These are phyloP conservation scores for Hyaloscypha finlandica DNA, from an alignment of 495 filamentous ascomycete genomes.

Conservation along the genomic window DNA sequence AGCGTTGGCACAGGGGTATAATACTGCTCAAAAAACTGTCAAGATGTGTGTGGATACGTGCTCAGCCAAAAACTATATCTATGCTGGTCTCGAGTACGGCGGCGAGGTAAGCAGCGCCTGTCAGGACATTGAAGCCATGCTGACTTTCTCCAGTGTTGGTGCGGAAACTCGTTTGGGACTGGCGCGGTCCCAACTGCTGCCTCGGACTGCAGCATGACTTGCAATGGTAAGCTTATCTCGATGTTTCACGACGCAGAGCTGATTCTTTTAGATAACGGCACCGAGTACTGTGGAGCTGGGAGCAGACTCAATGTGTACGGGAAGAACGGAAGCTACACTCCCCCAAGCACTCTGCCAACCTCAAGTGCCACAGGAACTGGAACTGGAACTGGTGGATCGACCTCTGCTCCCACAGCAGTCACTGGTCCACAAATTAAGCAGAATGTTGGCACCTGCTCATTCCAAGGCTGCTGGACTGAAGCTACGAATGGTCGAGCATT, in stretches of 20 bases:
- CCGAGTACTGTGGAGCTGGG: slow-evolving; percentile 30
- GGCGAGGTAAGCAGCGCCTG: background rate
- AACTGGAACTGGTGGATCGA: slow-evolving; percentile 4
- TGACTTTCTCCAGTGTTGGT: slow-evolving; percentile 23
- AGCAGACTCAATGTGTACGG: slow-evolving; percentile 25
- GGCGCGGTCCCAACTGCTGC: slow-evolving; percentile 27
- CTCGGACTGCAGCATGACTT: slow-evolving; percentile 34
- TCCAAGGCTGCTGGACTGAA: slow-evolving; percentile 12
- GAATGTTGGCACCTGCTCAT: slow-evolving; percentile 6
- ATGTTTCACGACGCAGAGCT: background rate
- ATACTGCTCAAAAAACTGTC: slow-evolving; percentile 17
- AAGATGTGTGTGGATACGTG: slow-evolving; percentile 25
- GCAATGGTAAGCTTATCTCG: slow-evolving; percentile 8
- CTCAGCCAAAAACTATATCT: slow-evolving; percentile 12
- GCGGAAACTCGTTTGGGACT: slow-evolving; percentile 26
- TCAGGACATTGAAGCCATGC: too few relatives aligned
- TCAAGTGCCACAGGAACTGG: slow-evolving; percentile 20
- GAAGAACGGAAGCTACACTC: slow-evolving; percentile 15
- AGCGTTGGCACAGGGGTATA: slow-evolving; percentile 8
- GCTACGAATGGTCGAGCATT: slow-evolving; percentile 31
- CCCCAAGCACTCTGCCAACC: slow-evolving; percentile 26
- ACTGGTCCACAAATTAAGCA: slow-evolving; percentile 37
- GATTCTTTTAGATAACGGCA: slow-evolving; percentile 29
- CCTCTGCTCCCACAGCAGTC: slow-evolving; percentile 20
- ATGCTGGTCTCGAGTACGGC: slow-evolving; percentile 32